phyloP scores from a whole-genome alignment of 139 green algal species.

The Coelastrella sp. region DNA sequence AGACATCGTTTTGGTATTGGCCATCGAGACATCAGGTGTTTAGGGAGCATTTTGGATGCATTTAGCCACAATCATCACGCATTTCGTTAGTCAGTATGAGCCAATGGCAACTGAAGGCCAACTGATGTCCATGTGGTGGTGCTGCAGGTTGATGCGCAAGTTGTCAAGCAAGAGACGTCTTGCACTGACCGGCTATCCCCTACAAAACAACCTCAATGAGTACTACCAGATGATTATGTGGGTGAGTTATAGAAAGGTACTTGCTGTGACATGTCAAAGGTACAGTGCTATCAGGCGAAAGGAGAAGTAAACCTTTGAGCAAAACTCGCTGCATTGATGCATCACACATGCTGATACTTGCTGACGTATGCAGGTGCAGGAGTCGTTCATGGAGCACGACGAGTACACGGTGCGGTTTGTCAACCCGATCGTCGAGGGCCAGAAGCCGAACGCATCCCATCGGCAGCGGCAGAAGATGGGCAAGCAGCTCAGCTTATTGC shows the following conservation, averaged over 20 bases:
- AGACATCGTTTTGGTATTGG: no score
- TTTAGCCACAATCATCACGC: neutral
- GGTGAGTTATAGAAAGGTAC: constrained; percentile 9
- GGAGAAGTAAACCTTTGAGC: neutral
- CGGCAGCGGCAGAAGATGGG: constrained; percentile 36
- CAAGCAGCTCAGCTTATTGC: constrained; percentile 53
- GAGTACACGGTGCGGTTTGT: constrained; percentile 50
- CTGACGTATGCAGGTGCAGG: constrained; percentile 31
- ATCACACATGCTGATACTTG: no score
- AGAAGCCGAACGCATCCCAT: constrained; percentile 35
- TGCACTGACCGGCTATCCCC: constrained; percentile 76
- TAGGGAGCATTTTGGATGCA: no score
- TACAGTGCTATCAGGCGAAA: neutral
- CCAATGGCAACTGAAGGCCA: no score
- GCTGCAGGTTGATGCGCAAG: constrained; percentile 46
- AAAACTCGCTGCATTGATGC: neutral
- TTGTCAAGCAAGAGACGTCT: constrained; percentile 64
- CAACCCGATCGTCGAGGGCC: constrained; percentile 50
- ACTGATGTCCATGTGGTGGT: neutral
- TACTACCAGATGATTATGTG: constrained; percentile 68
- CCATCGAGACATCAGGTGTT: no score
- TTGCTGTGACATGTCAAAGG: neutral
- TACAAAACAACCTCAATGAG: constrained; percentile 72
- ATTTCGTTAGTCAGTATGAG: no score
- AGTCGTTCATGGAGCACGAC: constrained; percentile 34